These are phyloP conservation scores for Arabidopsis thaliana DNA, from an alignment of 345 rosid species.

Conservation along the genomic window TAIR10.1 NC_003070.9:27463001-27463500, in stretches of 20 bases:
- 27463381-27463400: conserved; percentile 38
- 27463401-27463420: conserved; percentile 44
- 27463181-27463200: conserved; percentile 33
- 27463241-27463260: conserved; percentile 43
- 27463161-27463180: conserved; percentile 39
- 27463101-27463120: conserved; percentile 6
- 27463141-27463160: conserved; percentile 27
- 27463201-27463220: conserved; percentile 38
- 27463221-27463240: conserved; percentile 38
- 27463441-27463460: conserved; percentile 40
- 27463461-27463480: conserved; percentile 37
- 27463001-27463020: conserved; percentile 13
- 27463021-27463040: conserved; percentile 31
- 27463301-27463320: conserved; percentile 39
- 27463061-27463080: background rate
- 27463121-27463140: conserved; percentile 11
- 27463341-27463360: conserved; percentile 41
- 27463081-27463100: conserved; percentile 31
- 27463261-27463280: conserved; percentile 40
- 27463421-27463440: conserved; percentile 46
- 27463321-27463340: conserved; percentile 46
- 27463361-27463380: conserved; percentile 20
- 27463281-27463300: conserved; percentile 43
- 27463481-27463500: conserved; percentile 46
- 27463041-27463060: conserved; percentile 21